phyloP scores from a whole-genome alignment of 371 early-diverging fungal species.

The Rhizoclosmatium hyalinum region DNA sequence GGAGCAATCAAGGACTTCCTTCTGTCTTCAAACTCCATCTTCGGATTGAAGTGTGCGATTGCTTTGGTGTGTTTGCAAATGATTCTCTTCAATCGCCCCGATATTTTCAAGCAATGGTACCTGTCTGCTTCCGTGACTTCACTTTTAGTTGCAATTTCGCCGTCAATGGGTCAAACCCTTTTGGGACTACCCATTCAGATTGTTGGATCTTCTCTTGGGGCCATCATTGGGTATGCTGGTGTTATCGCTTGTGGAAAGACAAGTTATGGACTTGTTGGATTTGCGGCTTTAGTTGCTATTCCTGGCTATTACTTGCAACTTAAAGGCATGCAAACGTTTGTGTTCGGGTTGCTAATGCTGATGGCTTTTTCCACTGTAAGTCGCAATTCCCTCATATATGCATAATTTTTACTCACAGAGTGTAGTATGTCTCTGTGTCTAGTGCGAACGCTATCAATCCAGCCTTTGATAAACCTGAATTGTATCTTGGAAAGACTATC shows the following conservation, averaged over 20 bases:
- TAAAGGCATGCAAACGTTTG: not conserved
- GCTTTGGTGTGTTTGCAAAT: conserved; percentile 29
- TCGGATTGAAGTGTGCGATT: conserved; percentile 31
- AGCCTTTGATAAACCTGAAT: conserved; percentile 15
- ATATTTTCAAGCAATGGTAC: conserved; percentile 30
- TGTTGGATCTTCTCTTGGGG: conserved; percentile 27
- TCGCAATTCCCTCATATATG: not conserved
- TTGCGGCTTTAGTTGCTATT: conserved; percentile 12
- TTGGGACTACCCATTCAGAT: conserved; percentile 31
- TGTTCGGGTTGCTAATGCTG: conserved; percentile 32
- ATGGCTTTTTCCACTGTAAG: conserved; percentile 31
- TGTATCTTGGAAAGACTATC: conserved; percentile 34
- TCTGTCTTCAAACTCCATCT: conserved; percentile 31
- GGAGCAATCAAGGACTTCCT: conserved; percentile 20
- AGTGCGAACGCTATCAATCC: conserved; percentile 32
- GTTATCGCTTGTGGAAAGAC: conserved; percentile 25
- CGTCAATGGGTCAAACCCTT: conserved; percentile 36
- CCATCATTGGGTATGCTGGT: conserved; percentile 25
- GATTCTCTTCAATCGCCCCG: conserved; percentile 26
- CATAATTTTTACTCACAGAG: too few relatives aligned
- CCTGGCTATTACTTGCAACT: conserved; percentile 25
- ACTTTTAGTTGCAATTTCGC: conserved; percentile 33
- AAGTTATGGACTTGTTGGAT: conserved; percentile 13
- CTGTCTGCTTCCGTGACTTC: conserved; percentile 28
- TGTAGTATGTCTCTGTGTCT: conserved; percentile 18